phyloP scores from a whole-genome alignment of 306 rosid species.

The Fragaria iinumae region DNA sequence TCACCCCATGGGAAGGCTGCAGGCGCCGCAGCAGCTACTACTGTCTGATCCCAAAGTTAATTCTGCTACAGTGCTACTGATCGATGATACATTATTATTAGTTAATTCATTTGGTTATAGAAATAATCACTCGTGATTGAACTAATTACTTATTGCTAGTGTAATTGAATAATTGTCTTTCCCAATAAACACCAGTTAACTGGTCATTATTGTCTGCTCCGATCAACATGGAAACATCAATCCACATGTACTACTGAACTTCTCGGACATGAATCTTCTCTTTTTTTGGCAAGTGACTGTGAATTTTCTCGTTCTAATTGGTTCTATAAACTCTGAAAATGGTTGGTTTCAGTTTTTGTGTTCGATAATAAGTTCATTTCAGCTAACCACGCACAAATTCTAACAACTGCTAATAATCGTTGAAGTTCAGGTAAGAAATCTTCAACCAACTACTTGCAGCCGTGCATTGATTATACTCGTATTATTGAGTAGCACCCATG shows the following conservation, averaged over 20 bases:
- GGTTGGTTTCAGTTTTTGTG: too few relatives aligned
- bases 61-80: neutral
- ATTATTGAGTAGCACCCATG: neutral
- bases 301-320: neutral
- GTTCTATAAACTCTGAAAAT: neutral
- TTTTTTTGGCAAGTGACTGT: neutral
- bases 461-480: neutral
- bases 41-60: too few relatives aligned
- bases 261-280: neutral
- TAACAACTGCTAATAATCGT: neutral
- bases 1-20: slow-evolving; percentile 25
- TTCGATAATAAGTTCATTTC: neutral
- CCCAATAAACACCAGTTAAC: neutral
- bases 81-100: neutral
- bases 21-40: neutral
- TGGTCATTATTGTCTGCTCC: neutral
- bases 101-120: neutral
- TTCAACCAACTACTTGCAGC: neutral
- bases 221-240: neutral
- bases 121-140: neutral
- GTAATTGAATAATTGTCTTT: neutral
- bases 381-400: neutral
- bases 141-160: neutral
- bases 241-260: neutral
- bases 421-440: slow-evolving; percentile 8